Evolutionary conservation across 129 eudicot genomes (phyloP), one percentile per base, ranked within the genome.

Genomic region (Deinandra increscens): DNA sequence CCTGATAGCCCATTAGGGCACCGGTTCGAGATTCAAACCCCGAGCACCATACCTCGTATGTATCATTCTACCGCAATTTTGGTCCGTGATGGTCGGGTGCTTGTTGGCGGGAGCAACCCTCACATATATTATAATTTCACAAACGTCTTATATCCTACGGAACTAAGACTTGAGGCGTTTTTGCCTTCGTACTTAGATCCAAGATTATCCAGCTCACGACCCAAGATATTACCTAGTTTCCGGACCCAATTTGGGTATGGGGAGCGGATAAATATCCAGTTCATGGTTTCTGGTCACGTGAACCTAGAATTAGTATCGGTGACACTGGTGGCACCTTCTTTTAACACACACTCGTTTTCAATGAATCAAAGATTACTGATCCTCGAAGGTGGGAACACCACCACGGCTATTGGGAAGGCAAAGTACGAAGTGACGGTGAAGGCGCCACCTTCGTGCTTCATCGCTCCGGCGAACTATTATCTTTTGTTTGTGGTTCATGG

Each of bases 21-120:
- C 4, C 70, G 85, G 60, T 88, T 88, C 29, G 77, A 75, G 46
- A 60, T 72, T 12, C 85, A 79, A 59, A 69, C 66, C 2, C 58
- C 87, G 6, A 81, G 69, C 37, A 58, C 72, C 17, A 81, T 83
- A 10, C 89, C 91, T 3, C 62, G 96, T 6, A 73, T 88, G 89
- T 88, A 88, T 76, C 96, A 88, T 60, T 85, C 91, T 5, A 77
- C 91, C 0, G 91, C 91, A 0, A 31, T 83, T 13, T 60, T 88
- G 55, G 31, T 88, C 36, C 69, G 89, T 4, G 96, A 88, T 65
- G 91, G 96, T 19, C 71, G 91, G 48, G 85, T 88, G 13, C 71
- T 88, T 8, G 87, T 88, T 59, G 86, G 85, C 39, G 96, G 91
- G 12, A 83, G 82, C 49, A 92, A 91, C 61, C 96, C 97, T 6